phyloP scores from a whole-genome alignment of 192 early-diverging fungal genomes.

The Podila minutissima region DNA sequence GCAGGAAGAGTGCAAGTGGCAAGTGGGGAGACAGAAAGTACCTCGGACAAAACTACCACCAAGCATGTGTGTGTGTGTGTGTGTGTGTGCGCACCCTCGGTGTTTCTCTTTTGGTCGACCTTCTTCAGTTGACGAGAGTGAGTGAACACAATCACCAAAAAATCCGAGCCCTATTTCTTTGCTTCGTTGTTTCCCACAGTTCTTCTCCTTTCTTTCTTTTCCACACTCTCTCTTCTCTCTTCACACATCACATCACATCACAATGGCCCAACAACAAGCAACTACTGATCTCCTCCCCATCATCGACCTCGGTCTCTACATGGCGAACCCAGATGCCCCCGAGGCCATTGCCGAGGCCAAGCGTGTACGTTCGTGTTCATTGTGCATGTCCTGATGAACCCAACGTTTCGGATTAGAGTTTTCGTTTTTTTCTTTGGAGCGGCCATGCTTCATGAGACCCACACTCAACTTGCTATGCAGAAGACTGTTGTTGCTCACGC shows the following conservation, averaged over 20 bases:
- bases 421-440: background rate
- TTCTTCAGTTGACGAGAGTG: too few relatives aligned
- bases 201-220: constrained; percentile 6
- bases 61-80: too few relatives aligned
- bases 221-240: background rate
- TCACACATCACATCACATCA: constrained; percentile 1
- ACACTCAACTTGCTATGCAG: background rate
- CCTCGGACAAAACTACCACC: too few relatives aligned
- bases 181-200: background rate
- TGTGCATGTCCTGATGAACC: too few relatives aligned
- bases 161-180: background rate
- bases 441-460: background rate
- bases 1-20: too few relatives aligned
- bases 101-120: too few relatives aligned
- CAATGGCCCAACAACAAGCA: constrained; percentile 32
- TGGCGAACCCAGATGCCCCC: constrained; percentile 59
- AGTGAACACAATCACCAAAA: too few relatives aligned
- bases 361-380: constrained; percentile 37
- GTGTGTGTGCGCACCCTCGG: too few relatives aligned
- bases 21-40: too few relatives aligned
- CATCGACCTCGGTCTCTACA: constrained; percentile 68
- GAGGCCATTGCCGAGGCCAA: constrained; percentile 65
- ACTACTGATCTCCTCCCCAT: constrained; percentile 57
- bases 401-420: background rate
- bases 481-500: background rate